phyloP scores from a whole-genome alignment of 2,329 filamentous ascomycete species.

The Epichloe uncinata region DNA sequence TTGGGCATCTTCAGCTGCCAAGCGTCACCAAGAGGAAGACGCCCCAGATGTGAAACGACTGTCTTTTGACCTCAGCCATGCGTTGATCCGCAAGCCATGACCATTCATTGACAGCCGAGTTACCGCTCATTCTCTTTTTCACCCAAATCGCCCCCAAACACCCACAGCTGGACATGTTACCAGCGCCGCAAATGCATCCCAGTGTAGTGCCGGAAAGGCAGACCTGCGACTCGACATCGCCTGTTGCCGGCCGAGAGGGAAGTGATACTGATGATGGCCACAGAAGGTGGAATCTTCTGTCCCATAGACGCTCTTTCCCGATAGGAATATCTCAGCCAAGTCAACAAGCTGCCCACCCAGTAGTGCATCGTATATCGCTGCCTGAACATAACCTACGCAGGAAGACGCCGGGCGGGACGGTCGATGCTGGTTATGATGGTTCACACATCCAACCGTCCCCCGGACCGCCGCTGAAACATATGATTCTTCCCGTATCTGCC shows the following conservation, averaged over 20 bases:
- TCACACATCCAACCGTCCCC: conserved; percentile 60
- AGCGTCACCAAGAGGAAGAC: conserved; percentile 4
- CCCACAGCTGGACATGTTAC: conserved; percentile 27
- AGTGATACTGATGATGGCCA: conserved; percentile 2
- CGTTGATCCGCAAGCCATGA: conserved; percentile 32
- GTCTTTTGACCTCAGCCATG: conserved; percentile 22
- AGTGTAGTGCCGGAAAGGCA: conserved; percentile 32
- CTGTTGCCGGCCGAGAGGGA: neutral
- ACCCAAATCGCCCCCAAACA: neutral
- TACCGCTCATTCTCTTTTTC: conserved; percentile 9
- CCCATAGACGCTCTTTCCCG: conserved; percentile 17
- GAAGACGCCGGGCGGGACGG: conserved; percentile 89
- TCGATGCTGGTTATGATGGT: conserved; percentile 84
- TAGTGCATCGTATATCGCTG: conserved; percentile 10
- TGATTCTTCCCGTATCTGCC: conserved; percentile 51
- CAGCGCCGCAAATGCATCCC: conserved; percentile 38
- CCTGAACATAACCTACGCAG: conserved; percentile 53
- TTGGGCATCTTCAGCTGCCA: neutral
- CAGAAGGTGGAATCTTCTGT: conserved; percentile 10
- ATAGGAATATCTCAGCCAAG: conserved; percentile 20
- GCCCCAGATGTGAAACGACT: conserved; percentile 27
- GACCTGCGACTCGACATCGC: conserved; percentile 20
- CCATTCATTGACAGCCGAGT: conserved; percentile 16
- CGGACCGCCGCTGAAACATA: conserved; percentile 70
- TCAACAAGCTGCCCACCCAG: conserved; percentile 8